Conservation (phyloP, 2,329 filamentous ascomycete genomes). For the Aureobasidium zeae region DNA sequence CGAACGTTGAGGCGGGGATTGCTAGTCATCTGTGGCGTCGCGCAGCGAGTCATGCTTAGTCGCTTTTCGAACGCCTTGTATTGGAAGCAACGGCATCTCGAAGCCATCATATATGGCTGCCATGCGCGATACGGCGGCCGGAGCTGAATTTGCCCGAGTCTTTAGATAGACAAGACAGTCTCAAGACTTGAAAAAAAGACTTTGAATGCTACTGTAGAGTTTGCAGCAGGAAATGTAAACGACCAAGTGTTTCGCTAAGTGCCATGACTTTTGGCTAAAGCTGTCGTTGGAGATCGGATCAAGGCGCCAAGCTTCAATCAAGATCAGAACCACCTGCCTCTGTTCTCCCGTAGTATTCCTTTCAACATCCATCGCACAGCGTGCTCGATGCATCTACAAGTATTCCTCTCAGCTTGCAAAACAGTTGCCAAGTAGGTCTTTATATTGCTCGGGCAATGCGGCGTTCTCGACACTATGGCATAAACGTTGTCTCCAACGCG, state of each 20-base stretch:
- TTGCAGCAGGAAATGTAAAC: neutral
- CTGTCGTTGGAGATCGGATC: neutral
- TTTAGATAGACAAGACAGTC: too few species aligned
- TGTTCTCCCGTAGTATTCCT: neutral
- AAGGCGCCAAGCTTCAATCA: neutral
- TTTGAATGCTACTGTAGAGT: too few species aligned
- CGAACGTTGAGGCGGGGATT: slow-evolving; percentile 3
- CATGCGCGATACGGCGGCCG: too few species aligned
- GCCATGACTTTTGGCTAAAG: neutral
- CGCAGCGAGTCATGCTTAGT: slow-evolving; percentile 1
- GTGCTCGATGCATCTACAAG: too few species aligned
- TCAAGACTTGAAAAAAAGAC: too few species aligned
- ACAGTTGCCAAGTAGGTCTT: too few species aligned
- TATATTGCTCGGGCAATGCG: neutral
- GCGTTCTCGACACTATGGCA: neutral
- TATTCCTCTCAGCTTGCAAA: too few species aligned
- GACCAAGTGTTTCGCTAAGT: neutral
- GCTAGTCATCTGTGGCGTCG: neutral
- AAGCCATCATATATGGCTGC: too few species aligned
- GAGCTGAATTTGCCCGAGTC: too few species aligned
- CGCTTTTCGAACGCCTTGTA: neutral
- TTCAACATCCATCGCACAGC: too few species aligned
- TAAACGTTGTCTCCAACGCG: too few species aligned
- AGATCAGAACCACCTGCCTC: neutral
- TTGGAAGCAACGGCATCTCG: slow-evolving; percentile 1